These are phyloP conservation scores for Corymbia calophylla DNA, from an alignment of 441 rosid species.

Conservation along the genomic window DNA sequence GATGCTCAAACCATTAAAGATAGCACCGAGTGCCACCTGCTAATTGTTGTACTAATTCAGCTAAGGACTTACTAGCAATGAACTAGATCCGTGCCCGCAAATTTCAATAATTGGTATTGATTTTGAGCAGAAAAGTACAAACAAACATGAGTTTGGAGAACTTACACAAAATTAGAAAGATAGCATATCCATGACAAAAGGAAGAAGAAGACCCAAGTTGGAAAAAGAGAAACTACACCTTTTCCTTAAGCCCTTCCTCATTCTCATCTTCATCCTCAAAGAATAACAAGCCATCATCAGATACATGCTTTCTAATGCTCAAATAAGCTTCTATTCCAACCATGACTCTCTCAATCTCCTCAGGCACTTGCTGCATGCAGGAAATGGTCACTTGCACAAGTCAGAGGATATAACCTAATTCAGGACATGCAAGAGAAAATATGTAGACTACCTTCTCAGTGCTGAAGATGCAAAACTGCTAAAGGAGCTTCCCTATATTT, in stretches of 20 bases:
- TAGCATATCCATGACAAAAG: not conserved
- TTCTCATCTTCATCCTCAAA: constrained; percentile 60
- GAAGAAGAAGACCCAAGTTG: not conserved
- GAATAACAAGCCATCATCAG: constrained; percentile 62
- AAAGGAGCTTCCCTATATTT: not conserved
- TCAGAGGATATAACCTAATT: not conserved
- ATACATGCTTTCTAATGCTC: constrained; percentile 80
- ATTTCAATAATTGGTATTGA: not conserved
- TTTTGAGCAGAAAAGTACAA: not conserved
- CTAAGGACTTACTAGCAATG: not conserved
- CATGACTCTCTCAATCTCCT: constrained; percentile 94
- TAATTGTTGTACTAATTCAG: not conserved
- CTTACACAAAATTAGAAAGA: not conserved
- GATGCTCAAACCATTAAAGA: not conserved
- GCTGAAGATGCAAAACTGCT: not conserved
- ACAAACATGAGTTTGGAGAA: not conserved
- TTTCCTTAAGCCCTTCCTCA: constrained; percentile 40
- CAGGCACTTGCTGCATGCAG: constrained; percentile 87
- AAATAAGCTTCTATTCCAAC: constrained; percentile 90
- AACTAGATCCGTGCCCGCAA: not conserved
- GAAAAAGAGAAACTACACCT: constrained; percentile 29
- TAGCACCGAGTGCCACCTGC: not conserved
- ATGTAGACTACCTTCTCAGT: not conserved
- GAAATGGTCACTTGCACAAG: not conserved
- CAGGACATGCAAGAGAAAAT: not conserved